Evolutionary conservation across 2,329 filamentous ascomycete species (phyloP).

Genomic region (Phialophora chinensis): DNA sequence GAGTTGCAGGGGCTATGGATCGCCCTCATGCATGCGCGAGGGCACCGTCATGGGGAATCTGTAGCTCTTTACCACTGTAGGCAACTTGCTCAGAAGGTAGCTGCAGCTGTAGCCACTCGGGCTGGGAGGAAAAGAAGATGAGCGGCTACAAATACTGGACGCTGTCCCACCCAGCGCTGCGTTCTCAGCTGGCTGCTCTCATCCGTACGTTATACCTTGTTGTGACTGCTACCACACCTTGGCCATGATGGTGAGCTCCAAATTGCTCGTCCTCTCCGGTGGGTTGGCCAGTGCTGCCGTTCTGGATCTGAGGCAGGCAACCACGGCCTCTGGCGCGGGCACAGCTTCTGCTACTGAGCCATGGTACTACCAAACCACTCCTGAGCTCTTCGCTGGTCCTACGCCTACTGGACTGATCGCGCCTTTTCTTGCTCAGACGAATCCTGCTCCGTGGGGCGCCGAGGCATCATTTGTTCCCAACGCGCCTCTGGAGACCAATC

Average conservation of each 20-base stretch:
- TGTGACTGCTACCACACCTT: background rate
- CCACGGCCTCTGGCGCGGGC: conserved; percentile 10
- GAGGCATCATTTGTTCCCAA: conserved; percentile 70
- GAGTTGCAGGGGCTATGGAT: background rate
- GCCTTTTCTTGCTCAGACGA: conserved; percentile 74
- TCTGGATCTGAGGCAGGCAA: conserved; percentile 18
- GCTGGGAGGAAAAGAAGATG: background rate
- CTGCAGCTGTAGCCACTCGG: background rate
- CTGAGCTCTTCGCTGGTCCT: conserved; percentile 35
- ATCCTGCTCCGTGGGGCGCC: conserved; percentile 65
- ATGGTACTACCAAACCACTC: conserved; percentile 37
- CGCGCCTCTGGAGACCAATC: conserved; percentile 71
- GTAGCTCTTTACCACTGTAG: background rate
- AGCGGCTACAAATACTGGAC: conserved; percentile 2
- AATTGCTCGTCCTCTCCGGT: conserved; percentile 5
- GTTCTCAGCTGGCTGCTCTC: background rate
- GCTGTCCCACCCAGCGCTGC: background rate
- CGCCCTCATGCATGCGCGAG: background rate
- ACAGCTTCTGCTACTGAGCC: conserved; percentile 28
- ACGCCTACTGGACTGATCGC: conserved; percentile 65
- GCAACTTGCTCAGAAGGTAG: background rate
- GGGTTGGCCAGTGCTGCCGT: conserved; percentile 25
- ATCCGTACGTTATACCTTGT: background rate
- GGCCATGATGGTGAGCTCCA: conserved; percentile 1
- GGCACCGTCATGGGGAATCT: background rate